Evolutionary conservation across 495 filamentous ascomycete genomes (phyloP), one percentile per base, ranked within the genome.

Genomic region (Aspergillus homomorphus): DNA sequence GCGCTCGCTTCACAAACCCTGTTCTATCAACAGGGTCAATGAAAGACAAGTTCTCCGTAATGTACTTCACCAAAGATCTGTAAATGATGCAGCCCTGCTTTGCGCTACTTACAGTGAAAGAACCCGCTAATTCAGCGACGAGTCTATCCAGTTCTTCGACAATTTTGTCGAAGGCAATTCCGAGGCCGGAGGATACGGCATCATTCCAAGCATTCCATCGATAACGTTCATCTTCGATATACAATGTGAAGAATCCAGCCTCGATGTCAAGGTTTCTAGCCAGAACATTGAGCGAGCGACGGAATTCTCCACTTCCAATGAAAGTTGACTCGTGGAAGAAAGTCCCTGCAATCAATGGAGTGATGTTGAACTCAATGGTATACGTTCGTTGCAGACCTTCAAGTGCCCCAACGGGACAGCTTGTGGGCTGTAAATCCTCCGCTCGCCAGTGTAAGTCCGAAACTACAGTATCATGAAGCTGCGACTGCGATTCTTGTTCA

Each of bases 281-380:
- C 38, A 46, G 21, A 28, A 73, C 23, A 22, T 77, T 72, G 10
- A 84, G 68, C 12, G 79, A 84, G 51, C 75, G 80, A 41, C 66
- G 65, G 51, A 96, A 78, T 21, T 82, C 79, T 0, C 88, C 89
- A 62, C 84, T 86, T 16, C 92, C 91, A 51, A 96, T 78, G 51
- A 95, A 80, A 12, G 91, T 92, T 50, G 72, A 80, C 62, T 87
- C 76, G 62, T 92, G 89, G 62, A 95, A 94, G 69, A 80, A 94
- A 1, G 86, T 87, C 0, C 87, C 89, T 12, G 70, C 55, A 45
- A 76, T 78, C 22, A 96, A 72, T 23, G 90, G 87, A 43, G 75
- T 77, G 26, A 91, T 69, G 52, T 89, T 87, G 58, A 97, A 96
- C 61, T 89, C 84, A 14, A 86, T 77, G 0, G 89, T 81, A 65